These are phyloP conservation scores for Lepiota venenata DNA, from an alignment of 768 basidiomycete genomes.

Conservation along the genomic window DNA sequence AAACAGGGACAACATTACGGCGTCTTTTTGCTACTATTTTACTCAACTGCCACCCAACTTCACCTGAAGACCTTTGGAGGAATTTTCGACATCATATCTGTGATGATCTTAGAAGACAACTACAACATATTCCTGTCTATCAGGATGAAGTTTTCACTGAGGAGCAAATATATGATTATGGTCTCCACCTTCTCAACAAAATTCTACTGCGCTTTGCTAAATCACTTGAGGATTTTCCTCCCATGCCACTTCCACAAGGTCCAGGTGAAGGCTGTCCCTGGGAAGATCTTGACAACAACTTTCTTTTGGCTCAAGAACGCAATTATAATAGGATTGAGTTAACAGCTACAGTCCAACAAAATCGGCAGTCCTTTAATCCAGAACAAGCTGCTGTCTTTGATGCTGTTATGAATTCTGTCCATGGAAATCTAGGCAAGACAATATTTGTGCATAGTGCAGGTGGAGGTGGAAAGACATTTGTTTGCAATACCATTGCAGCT, in stretches of 20 bases:
- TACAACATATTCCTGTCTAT: too few species aligned
- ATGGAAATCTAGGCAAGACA: conserved; percentile 10
- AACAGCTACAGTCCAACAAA: neutral
- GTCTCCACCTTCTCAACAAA: too few species aligned
- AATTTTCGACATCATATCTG: conserved; percentile 24
- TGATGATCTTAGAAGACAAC: too few species aligned
- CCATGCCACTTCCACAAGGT: conserved; percentile 27
- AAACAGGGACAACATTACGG: conserved; percentile 31
- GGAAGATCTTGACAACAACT: conserved; percentile 19
- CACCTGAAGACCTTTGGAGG: conserved; percentile 36
- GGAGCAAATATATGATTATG: too few species aligned
- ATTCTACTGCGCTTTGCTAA: conserved; percentile 21
- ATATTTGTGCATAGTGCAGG: conserved; percentile 42
- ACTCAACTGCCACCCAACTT: conserved; percentile 20
- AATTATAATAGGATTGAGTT: conserved; percentile 20
- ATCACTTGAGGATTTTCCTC: conserved; percentile 20
- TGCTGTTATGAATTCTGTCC: conserved; percentile 23
- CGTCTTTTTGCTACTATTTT: conserved; percentile 39
- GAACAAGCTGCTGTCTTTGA: conserved; percentile 27
- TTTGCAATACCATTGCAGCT: conserved; percentile 32
- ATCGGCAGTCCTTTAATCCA: conserved; percentile 16
- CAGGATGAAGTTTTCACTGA: too few species aligned
- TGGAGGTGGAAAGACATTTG: conserved; percentile 44
- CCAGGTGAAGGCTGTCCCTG: conserved; percentile 17
- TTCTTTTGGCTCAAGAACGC: conserved; percentile 28